Evolutionary conservation across 148 eudicot genomes (phyloP).

Genomic region (Amaranthus palmeri): DNA sequence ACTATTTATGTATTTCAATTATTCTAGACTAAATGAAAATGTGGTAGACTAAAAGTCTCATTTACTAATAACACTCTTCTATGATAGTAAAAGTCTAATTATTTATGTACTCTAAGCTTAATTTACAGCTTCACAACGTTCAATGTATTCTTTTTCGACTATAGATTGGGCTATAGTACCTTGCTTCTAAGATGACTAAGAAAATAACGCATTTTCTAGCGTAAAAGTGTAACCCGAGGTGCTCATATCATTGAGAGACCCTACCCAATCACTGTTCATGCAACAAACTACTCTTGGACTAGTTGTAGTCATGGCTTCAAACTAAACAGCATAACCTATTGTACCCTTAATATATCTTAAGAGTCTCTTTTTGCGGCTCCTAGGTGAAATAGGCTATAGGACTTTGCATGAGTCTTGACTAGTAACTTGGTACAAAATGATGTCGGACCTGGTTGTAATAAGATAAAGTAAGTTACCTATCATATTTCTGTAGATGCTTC

Average conservation of each 20-base stretch:
- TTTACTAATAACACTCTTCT: too few species aligned
- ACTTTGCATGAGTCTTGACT: neutral
- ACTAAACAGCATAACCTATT: neutral
- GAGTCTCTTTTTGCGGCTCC: neutral
- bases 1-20: too few species aligned
- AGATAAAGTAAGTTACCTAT: neutral
- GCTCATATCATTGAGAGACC: neutral
- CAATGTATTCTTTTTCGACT: too few species aligned
- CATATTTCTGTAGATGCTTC: neutral
- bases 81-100: too few species aligned
- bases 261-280: neutral
- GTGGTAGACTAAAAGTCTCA: too few species aligned
- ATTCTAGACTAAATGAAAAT: too few species aligned
- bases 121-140: too few species aligned
- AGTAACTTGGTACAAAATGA: neutral
- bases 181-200: too few species aligned
- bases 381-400: neutral
- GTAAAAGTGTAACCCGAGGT: too few species aligned
- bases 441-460: neutral
- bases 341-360: conserved; percentile 1
- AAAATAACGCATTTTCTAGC: too few species aligned
- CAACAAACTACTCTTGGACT: neutral
- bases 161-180: too few species aligned
- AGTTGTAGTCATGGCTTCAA: neutral
- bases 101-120: too few species aligned